Evolutionary conservation across 768 basidiomycete genomes (phyloP).

Genomic region (Psilocybe tampanensis): DNA sequence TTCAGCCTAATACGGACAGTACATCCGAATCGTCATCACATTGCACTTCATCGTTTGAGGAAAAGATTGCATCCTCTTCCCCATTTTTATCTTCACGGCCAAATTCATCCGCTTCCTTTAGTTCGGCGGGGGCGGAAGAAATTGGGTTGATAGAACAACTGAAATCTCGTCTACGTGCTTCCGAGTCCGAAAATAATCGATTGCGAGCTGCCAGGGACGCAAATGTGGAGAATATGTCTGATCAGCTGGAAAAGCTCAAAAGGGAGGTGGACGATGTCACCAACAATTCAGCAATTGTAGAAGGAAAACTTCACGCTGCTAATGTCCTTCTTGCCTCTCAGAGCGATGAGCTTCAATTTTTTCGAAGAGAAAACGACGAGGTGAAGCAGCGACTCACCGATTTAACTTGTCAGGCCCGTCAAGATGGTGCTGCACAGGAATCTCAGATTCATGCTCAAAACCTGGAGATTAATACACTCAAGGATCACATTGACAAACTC

Average conservation of each 20-base stretch:
- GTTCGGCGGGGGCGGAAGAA: slow-evolving; percentile 36
- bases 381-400: slow-evolving; percentile 17
- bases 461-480: slow-evolving; percentile 47
- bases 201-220: slow-evolving; percentile 41
- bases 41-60: background rate
- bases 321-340: slow-evolving; percentile 13
- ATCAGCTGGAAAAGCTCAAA: slow-evolving; percentile 37
- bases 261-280: slow-evolving; percentile 47
- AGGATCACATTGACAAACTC: slow-evolving; percentile 53
- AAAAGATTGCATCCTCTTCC: background rate
- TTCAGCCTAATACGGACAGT: background rate
- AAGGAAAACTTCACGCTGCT: slow-evolving; percentile 13
- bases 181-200: slow-evolving; percentile 73
- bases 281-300: slow-evolving; percentile 11
- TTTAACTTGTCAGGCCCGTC: slow-evolving; percentile 8
- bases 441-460: slow-evolving; percentile 34
- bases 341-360: slow-evolving; percentile 6
- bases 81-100: slow-evolving; percentile 33
- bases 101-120: slow-evolving; percentile 40
- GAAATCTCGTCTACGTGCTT: slow-evolving; percentile 54
- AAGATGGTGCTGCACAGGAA: slow-evolving; percentile 7
- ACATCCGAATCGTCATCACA: slow-evolving; percentile 30
- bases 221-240: slow-evolving; percentile 41
- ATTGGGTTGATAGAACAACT: slow-evolving; percentile 39
- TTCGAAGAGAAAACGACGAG: slow-evolving; percentile 17